These are phyloP conservation scores for Claviceps monticola DNA, from an alignment of 2,329 filamentous ascomycete genomes.

Conservation along the genomic window DNA sequence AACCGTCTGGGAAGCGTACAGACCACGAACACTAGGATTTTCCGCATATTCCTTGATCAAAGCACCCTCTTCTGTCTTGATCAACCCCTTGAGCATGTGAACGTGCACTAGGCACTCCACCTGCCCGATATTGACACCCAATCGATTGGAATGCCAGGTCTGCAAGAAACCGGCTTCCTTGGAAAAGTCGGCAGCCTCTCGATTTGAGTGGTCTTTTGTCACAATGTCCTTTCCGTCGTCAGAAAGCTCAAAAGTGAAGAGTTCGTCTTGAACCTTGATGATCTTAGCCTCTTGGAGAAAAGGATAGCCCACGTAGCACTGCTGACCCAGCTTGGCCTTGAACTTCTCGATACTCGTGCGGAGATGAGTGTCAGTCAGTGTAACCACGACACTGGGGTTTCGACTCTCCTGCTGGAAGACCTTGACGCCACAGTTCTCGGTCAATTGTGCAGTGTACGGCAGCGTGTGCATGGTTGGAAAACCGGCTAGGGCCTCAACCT, in stretches of 20 bases:
- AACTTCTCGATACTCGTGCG: conserved; percentile 59
- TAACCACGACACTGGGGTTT: conserved; percentile 93
- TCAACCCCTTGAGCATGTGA: conserved; percentile 82
- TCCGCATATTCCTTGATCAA: conserved; percentile 85
- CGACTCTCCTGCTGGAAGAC: conserved; percentile 93
- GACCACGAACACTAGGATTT: conserved; percentile 71
- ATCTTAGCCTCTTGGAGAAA: conserved; percentile 93
- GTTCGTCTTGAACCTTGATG: conserved; percentile 75
- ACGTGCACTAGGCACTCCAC: conserved; percentile 87
- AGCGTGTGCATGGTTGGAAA: conserved; percentile 85
- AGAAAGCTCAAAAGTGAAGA: conserved; percentile 73
- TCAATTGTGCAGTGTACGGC: conserved; percentile 63
- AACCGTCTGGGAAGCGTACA: conserved; percentile 82
- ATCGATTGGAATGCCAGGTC: conserved; percentile 74
- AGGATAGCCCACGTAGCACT: conserved; percentile 84
- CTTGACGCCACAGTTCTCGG: conserved; percentile 66
- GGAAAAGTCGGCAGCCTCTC: conserved; percentile 69
- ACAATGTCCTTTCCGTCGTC: conserved; percentile 51
- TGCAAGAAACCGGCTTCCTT: conserved; percentile 78
- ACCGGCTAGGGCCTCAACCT: conserved; percentile 71
- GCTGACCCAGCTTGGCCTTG: conserved; percentile 67
- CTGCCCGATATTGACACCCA: conserved; percentile 73
- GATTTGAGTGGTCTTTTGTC: conserved; percentile 55
- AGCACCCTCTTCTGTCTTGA: conserved; percentile 81
- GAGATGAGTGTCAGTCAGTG: conserved; percentile 58